phyloP scores from a whole-genome alignment of 495 filamentous ascomycete genomes.

The Hyaloscypha bicolor region DNA sequence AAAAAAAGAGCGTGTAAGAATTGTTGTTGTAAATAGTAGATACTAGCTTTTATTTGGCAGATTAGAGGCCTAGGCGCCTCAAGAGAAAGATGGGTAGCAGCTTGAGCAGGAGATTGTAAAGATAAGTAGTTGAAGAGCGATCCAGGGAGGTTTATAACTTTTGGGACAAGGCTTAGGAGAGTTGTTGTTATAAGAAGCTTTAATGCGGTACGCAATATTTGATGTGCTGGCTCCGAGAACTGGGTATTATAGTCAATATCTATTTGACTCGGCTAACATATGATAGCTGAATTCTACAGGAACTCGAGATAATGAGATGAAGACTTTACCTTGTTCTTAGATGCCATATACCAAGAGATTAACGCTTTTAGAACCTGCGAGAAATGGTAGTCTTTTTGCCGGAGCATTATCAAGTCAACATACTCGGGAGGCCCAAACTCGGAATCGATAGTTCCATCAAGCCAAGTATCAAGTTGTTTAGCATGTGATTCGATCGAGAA shows the following conservation, averaged over 20 bases:
- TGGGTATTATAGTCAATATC: neutral
- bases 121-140: neutral
- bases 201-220: conserved; percentile 1
- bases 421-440: neutral
- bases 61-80: neutral
- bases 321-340: neutral
- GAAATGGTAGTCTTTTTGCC: neutral
- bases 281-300: neutral
- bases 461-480: conserved; percentile 11
- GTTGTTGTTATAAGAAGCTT: conserved; percentile 16
- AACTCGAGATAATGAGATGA: neutral
- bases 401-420: neutral
- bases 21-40: conserved; percentile 12
- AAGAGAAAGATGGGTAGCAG: neutral
- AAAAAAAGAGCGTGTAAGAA: neutral
- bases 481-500: conserved; percentile 6
- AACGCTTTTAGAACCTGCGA: neutral
- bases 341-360: neutral
- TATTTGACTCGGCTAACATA: neutral
- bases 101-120: neutral
- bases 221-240: conserved; percentile 6
- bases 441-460: conserved; percentile 12
- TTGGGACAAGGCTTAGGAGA: conserved; percentile 10
- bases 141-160: neutral
- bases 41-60: conserved; percentile 19